Percentiles rank a stretch among this genome's conserved stretches.
Conservation (phyloP, 148 eudicot genomes). For the Cornus suecica region DNA sequence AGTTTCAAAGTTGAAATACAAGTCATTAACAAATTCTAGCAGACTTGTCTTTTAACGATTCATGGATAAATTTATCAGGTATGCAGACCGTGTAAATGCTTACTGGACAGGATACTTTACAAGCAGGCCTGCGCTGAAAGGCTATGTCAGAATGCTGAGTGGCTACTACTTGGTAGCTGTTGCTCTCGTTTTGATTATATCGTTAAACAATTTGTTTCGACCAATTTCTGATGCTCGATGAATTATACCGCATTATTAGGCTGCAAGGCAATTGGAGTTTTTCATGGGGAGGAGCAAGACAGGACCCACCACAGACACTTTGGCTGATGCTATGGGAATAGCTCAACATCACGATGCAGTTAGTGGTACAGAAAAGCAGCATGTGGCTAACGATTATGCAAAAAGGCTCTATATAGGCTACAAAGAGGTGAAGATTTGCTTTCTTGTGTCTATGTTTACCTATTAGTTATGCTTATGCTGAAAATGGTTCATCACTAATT, state of each 20-base stretch:
- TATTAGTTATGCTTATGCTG: background rate
- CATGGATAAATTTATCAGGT: constrained; percentile 41
- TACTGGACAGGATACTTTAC: constrained; percentile 98
- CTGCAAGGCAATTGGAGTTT: constrained; percentile 90
- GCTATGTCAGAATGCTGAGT: constrained; percentile 85
- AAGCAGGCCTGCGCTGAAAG: constrained; percentile 85
- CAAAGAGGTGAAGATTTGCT: constrained; percentile 45
- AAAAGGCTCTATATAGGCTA: constrained; percentile 88
- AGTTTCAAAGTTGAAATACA: background rate
- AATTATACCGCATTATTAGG: constrained; percentile 37
- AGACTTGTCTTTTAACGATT: background rate
- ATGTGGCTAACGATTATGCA: constrained; percentile 96
- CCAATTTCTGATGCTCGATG: constrained; percentile 9
- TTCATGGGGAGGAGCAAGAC: constrained; percentile 62
- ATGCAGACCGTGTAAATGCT: constrained; percentile 80
- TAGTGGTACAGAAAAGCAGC: constrained; percentile 87
- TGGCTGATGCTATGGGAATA: constrained; percentile 87
- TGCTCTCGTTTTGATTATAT: constrained; percentile 3
- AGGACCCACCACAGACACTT: constrained; percentile 62
- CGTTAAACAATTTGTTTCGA: background rate
- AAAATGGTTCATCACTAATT: constrained; percentile 8
- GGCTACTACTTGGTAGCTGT: constrained; percentile 82
- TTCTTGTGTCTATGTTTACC: background rate
- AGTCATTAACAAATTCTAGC: background rate
- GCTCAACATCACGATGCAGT: constrained; percentile 99